Percentiles rank a stretch among this genome's conserved stretches.
Conservation (phyloP, 441 rosid species). For the Pelargonium myrrhifolium region DNA sequence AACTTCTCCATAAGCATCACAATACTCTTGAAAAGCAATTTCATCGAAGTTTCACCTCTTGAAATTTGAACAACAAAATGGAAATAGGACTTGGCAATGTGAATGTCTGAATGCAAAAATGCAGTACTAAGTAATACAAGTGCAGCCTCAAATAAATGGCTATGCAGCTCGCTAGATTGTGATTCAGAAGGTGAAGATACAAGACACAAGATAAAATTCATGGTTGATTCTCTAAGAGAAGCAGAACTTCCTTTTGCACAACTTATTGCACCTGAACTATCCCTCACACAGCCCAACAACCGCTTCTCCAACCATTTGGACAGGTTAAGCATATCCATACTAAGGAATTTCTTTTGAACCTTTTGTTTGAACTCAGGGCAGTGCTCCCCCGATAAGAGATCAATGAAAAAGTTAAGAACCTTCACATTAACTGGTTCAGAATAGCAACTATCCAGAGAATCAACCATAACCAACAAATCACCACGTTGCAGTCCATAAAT, state of each 20-base stretch:
- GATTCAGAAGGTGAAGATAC: constrained; percentile 48
- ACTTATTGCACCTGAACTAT: constrained; percentile 42
- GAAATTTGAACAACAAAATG: constrained; percentile 79
- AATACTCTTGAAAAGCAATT: constrained; percentile 62
- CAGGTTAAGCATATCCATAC: constrained; percentile 61
- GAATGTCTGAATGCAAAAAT: constrained; percentile 77
- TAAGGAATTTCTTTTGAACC: constrained; percentile 54
- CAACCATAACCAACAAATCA: constrained; percentile 75
- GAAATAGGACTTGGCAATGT: constrained; percentile 72
- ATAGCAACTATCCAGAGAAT: constrained; percentile 66
- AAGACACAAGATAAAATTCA: constrained; percentile 67
- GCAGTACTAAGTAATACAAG: constrained; percentile 76
- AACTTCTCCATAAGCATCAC: constrained; percentile 76
- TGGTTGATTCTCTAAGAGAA: constrained; percentile 78
- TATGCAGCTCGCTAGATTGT: constrained; percentile 44
- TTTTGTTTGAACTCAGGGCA: constrained; percentile 55
- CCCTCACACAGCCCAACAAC: constrained; percentile 66
- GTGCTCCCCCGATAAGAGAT: constrained; percentile 69
- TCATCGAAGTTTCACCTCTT: constrained; percentile 59
- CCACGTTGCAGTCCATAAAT: constrained; percentile 47
- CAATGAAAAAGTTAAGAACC: constrained; percentile 85
- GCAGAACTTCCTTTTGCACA: constrained; percentile 59
- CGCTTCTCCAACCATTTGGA: constrained; percentile 93
- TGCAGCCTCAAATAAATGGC: constrained; percentile 85
- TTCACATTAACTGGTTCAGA: constrained; percentile 71